A percentile compares a stretch with the other conserved stretches of the same genome.
These are phyloP conservation scores for Artemisia tridentata DNA, from an alignment of 129 eudicot species.

Conservation along the genomic window DNA sequence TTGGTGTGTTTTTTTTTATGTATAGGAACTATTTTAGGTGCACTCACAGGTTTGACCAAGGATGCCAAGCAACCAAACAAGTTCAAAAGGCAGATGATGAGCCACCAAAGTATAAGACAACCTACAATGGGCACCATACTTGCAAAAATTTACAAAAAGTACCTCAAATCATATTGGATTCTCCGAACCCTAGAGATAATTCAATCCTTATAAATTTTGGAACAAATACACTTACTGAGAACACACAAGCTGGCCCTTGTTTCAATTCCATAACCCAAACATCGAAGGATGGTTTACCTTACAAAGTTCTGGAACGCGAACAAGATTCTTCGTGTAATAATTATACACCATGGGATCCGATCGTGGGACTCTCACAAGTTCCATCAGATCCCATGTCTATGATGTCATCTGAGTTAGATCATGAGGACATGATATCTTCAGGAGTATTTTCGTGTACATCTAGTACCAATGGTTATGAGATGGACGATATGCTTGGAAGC, in stretches of 20 bases:
- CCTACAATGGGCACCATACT: slow-evolving; percentile 45
- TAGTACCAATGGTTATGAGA: slow-evolving; percentile 27
- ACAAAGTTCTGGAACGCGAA: too few species aligned
- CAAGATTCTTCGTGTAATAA: neutral
- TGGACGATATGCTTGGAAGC: slow-evolving; percentile 22
- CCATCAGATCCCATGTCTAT: slow-evolving; percentile 32
- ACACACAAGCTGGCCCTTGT: neutral
- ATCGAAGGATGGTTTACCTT: too few species aligned
- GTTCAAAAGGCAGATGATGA: slow-evolving; percentile 41
- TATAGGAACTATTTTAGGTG: slow-evolving; percentile 66
- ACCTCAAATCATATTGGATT: slow-evolving; percentile 30
- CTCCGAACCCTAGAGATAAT: slow-evolving; percentile 21
- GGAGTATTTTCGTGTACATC: slow-evolving; percentile 41
- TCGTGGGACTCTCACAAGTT: slow-evolving; percentile 19
- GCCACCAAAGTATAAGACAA: slow-evolving; percentile 39
- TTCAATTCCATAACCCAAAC: neutral
- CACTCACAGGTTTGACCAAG: slow-evolving; percentile 56
- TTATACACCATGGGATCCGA: neutral
- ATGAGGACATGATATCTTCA: slow-evolving; percentile 43
- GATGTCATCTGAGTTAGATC: slow-evolving; percentile 31
- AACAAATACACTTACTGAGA: neutral
- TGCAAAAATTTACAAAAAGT: slow-evolving; percentile 32
- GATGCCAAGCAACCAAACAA: slow-evolving; percentile 55
- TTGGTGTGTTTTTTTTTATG: neutral
- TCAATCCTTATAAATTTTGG: slow-evolving; percentile 39